These are phyloP conservation scores for Pterocarpus santalinus DNA, from an alignment of 306 rosid species.

Conservation along the genomic window DNA sequence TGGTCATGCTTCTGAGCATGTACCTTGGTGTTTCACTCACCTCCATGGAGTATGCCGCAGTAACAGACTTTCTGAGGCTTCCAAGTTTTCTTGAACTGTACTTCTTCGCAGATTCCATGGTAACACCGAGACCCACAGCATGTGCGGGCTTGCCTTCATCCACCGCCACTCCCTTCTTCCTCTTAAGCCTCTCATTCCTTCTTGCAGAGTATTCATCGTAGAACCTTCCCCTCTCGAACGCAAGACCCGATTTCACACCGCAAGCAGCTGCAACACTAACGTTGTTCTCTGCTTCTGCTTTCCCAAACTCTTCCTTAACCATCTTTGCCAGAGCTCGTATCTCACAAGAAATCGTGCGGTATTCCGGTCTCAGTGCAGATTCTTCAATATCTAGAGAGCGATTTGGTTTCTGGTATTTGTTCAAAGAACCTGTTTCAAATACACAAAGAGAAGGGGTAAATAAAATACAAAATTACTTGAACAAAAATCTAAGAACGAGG, in stretches of 20 bases:
- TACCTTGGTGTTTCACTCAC: conserved; percentile 77
- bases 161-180: conserved; percentile 56
- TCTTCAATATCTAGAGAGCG: conserved; percentile 49
- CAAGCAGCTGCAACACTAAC: not conserved
- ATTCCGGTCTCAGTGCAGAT: conserved; percentile 75
- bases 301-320: conserved; percentile 65
- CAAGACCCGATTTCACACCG: conserved; percentile 32
- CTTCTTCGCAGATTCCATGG: conserved; percentile 73
- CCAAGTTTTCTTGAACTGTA: conserved; percentile 64
- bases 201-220: conserved; percentile 87
- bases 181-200: conserved; percentile 88
- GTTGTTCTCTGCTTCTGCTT: conserved; percentile 38
- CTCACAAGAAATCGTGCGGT: conserved; percentile 76
- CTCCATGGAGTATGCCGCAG: conserved; percentile 67
- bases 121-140: conserved; percentile 82
- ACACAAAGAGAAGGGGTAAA: not conserved
- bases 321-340: conserved; percentile 64
- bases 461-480: not conserved
- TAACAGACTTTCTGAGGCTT: conserved; percentile 74
- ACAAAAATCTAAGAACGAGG: not conserved
- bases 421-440: conserved; percentile 64
- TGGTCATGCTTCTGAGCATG: conserved; percentile 84
- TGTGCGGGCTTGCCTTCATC: conserved; percentile 46
- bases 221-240: conserved; percentile 80
- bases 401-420: conserved; percentile 60